These are phyloP conservation scores for Plasmodium knowlesi DNA, from an alignment of 169 alveolate genomes.

Conservation along the genomic window DNA sequence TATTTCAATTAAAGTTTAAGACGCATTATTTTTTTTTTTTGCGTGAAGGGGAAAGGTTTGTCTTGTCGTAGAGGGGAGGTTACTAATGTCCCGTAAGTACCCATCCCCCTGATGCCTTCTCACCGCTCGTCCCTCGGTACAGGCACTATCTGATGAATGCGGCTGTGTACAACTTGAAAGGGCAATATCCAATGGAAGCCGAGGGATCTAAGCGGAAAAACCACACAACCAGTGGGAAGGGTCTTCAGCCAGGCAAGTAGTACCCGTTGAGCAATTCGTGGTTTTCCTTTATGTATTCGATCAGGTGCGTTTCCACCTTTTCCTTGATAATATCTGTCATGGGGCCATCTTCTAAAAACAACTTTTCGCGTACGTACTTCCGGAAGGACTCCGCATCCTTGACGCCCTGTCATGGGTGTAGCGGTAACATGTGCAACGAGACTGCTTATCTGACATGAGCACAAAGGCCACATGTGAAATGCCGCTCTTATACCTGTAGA, in stretches of 20 bases:
- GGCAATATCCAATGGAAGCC: background rate
- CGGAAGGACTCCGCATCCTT: conserved; percentile 10
- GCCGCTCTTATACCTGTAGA: conserved; percentile 15
- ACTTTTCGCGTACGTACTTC: background rate
- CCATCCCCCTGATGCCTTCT: background rate
- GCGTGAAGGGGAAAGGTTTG: background rate
- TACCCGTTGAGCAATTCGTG: conserved; percentile 33
- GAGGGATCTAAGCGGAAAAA: background rate
- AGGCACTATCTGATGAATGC: background rate
- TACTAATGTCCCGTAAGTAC: background rate
- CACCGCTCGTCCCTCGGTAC: background rate
- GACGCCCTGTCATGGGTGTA: background rate
- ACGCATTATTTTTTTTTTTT: too few species aligned
- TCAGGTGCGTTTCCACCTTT: conserved; percentile 9
- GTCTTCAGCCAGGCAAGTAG: conserved; percentile 9
- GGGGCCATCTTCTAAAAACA: background rate
- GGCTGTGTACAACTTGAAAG: background rate
- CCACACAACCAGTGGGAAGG: background rate
- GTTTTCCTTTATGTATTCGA: conserved; percentile 33
- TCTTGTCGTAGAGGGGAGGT: background rate
- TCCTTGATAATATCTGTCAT: conserved; percentile 3
- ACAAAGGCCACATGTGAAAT: background rate
- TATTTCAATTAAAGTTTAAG: too few species aligned
- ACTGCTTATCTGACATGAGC: background rate
- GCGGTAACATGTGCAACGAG: background rate